phyloP scores from a whole-genome alignment of 768 basidiomycete genomes.

The Auriscalpium microsporum region DNA sequence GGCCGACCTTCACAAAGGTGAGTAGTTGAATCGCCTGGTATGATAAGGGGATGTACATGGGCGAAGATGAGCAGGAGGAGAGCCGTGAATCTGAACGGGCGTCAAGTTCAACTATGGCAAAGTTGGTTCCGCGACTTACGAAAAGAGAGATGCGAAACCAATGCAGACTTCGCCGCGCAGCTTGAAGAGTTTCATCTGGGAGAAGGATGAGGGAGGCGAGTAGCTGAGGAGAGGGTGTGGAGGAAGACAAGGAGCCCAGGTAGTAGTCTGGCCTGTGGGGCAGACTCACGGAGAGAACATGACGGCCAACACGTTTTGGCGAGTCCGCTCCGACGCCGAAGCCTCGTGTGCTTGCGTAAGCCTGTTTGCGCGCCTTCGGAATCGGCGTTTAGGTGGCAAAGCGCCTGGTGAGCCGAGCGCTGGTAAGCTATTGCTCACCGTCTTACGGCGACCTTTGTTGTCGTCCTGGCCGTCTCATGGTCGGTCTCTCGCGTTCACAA shows the following conservation, averaged over 20 bases:
- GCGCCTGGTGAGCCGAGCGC: too few species aligned
- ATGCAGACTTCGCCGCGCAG: conserved; percentile 78
- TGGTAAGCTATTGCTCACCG: too few species aligned
- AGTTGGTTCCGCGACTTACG: conserved; percentile 38
- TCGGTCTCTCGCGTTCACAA: conserved; percentile 2
- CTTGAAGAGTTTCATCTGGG: neutral
- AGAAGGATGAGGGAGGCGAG: conserved; percentile 1
- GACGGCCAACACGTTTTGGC: neutral
- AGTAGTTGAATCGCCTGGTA: neutral
- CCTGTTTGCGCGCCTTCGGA: neutral
- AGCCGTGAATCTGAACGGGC: conserved; percentile 33
- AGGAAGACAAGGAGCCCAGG: conserved; percentile 3
- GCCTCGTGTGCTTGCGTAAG: neutral
- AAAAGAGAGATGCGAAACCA: conserved; percentile 59
- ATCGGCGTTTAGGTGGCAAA: too few species aligned
- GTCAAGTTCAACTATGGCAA: conserved; percentile 18
- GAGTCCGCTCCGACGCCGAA: neutral
- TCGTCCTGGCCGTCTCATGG: neutral
- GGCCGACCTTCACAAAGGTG: conserved; percentile 51
- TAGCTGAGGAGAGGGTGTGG: neutral
- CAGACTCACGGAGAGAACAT: neutral
- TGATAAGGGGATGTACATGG: conserved; percentile 45
- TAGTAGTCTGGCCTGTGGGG: neutral
- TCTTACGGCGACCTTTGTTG: too few species aligned
- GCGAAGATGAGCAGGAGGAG: conserved; percentile 67